Evolutionary conservation across 495 filamentous ascomycete species (phyloP).

Genomic region (Penicillium parvum): DNA sequence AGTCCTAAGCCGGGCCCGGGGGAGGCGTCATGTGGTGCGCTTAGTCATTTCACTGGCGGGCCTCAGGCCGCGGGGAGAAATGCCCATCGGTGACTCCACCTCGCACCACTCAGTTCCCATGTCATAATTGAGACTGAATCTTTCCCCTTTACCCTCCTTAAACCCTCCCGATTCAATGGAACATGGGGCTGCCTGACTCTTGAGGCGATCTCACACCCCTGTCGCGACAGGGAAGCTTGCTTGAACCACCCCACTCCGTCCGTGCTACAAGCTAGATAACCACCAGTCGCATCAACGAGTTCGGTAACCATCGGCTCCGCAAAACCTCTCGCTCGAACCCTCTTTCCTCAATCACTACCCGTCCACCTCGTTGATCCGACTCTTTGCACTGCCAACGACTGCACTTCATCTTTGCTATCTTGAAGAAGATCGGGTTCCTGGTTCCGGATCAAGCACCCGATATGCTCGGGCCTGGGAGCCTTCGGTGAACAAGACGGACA

Average conservation of each 20-base stretch:
- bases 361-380: background rate
- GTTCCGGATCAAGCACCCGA: conserved; percentile 46
- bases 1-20: too few species aligned
- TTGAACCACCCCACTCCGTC: conserved; percentile 26
- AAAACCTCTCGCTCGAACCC: conserved; percentile 12
- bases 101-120: conserved; percentile 23
- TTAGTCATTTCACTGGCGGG: too few species aligned
- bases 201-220: conserved; percentile 11
- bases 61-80: conserved; percentile 28
- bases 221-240: conserved; percentile 22
- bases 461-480: conserved; percentile 47
- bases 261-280: conserved; percentile 32
- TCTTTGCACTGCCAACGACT: conserved; percentile 1
- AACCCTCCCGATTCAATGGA: conserved; percentile 4
- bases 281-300: conserved; percentile 23
- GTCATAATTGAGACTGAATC: conserved; percentile 16
- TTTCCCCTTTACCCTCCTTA: conserved; percentile 4
- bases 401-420: conserved; percentile 9
- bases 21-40: too few species aligned
- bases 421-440: conserved; percentile 27
- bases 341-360: conserved; percentile 1
- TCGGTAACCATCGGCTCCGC: conserved; percentile 32
- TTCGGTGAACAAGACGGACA: conserved; percentile 42
- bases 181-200: conserved; percentile 14
- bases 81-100: conserved; percentile 28